Base-by-base conservation (phyloP, 192 early-diverging fungal genomes). In the Helicostylum pulchrum region DNA sequence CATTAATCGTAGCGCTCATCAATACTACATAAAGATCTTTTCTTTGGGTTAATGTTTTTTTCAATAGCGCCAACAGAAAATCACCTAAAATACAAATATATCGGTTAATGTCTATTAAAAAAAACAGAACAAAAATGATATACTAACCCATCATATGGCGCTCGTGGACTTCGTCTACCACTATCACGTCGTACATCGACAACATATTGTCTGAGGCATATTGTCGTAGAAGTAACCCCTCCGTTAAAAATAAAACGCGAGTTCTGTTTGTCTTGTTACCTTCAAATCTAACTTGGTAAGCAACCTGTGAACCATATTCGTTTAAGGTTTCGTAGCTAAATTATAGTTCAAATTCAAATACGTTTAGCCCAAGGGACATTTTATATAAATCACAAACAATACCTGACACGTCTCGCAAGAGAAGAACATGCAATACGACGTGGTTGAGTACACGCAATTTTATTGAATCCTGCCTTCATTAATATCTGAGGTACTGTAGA, bases 91-190 rank as follows among this genome's bases (percentile, higher is more conserved):
- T 31, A 45, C 9, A 30, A 3, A 52, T 10, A 23, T 19, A 19
- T 3, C 31, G 15, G 17, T 8, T 6, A 26, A 26, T 26, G 26
- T 26, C 26, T 2, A 53, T 53, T 9, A 30, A 10, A 42, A 11
- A 20, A 26, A 26, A 26, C 2, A 26, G 2, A 26, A 26, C 0
- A 26, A 26, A 26, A 26, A 26, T 2, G 2, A n/a, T 48, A 21
- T 15, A 11, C 21, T 69, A 66, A 75, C 75, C 71, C 62, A 73
- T 73, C 62, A 79, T 46, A 46, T 79, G 78, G 8, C 78, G 76
- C 75, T 96, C 94, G 62, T 96, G 94, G 4, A 96, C 92, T 65
- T 95, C 94, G 56, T 95, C 94, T 17, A 93, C 88, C 32, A 95
- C 83, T 34, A 95, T 84, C 8, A 90, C 83, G 52, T 90, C 81